Percentiles rank a stretch among this genome's conserved stretches.
Conservation (phyloP, 2,329 filamentous ascomycete species). For the Epicoccum sorghinum region DNA sequence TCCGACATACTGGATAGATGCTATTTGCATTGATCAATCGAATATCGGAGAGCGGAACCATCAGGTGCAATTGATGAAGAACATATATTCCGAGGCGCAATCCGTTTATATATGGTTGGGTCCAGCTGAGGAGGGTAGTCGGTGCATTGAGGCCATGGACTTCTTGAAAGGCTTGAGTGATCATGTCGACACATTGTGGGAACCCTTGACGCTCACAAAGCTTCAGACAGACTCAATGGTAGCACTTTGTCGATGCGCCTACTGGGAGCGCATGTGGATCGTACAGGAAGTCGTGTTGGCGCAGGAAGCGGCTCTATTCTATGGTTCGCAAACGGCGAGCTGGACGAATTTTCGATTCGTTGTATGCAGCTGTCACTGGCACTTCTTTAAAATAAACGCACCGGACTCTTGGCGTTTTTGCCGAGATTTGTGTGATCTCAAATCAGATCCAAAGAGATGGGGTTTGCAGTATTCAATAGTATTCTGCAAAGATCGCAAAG, state of each 20-base stretch:
- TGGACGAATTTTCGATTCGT: no score
- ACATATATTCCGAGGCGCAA: constrained; percentile 16
- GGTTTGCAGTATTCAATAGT: no score
- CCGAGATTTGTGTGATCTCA: no score
- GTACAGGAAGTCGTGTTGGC: neutral
- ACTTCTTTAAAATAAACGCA: no score
- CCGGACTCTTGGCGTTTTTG: no score
- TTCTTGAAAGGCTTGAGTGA: neutral
- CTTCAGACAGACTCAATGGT: neutral
- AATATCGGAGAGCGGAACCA: constrained; percentile 17
- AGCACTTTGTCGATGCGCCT: neutral
- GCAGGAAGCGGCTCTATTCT: neutral
- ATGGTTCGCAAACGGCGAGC: no score
- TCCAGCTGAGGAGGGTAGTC: neutral
- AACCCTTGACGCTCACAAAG: no score
- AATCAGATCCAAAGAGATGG: no score
- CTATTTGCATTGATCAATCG: constrained; percentile 12
- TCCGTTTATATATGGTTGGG: constrained; percentile 23
- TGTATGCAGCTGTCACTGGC: no score
- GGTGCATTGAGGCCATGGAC: neutral
- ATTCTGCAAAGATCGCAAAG: no score
- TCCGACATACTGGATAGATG: constrained; percentile 19
- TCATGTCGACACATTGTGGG: no score
- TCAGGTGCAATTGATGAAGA: constrained; percentile 23
- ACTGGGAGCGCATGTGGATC: neutral